Evolutionary conservation across 148 eudicot species (phyloP), one percentile per base, ranked within the genome.

Genomic region (Cornus florida): DNA sequence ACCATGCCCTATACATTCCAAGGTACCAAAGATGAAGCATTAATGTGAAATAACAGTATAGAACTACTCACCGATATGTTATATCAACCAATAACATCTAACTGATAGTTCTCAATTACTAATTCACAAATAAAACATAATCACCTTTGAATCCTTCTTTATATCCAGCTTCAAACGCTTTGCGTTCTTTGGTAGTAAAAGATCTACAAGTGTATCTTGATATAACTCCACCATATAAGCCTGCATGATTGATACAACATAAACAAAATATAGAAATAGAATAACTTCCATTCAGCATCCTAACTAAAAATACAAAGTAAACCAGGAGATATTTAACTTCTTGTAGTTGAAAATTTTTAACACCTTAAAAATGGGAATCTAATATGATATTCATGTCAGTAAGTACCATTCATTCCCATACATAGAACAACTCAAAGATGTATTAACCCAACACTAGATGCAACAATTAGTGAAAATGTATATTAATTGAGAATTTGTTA

Each of bases 111-210:
- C 17, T 53, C 59, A 2, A 69, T 74, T 16, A 32, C 28, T 23
- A 7, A 70, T 32, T 23, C 50, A 74, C 16, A 71, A 39, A 20
- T 62, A 17, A 74, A 57, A 31, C 62, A 19, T 39, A 79, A 48
- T 82, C 70, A 97, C 99, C 98, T 94, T 97, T 5, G 98, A 78
- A 85, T 97, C 99, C 72, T 97, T 97, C 81, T 94, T 97, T 23
- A 97, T 90, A 41, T 97, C 98, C 72, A 97, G 74, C 79, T 94
- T 97, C 81, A 64, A 67, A 22, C 90, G 92, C 81, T 90, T 94
- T 53, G 91, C 91, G 80, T 89, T 79, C 89, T 92, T 97, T 13
- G 97, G 94, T 56, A 92, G 74, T 76, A 97, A 77, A 53, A 97
- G 99, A 83, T 97, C 99, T 67, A 97, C 83, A 74, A 97, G 70